These are phyloP conservation scores for Fusarium armeniacum DNA, from an alignment of 2,329 filamentous ascomycete genomes.

Conservation along the genomic window DNA sequence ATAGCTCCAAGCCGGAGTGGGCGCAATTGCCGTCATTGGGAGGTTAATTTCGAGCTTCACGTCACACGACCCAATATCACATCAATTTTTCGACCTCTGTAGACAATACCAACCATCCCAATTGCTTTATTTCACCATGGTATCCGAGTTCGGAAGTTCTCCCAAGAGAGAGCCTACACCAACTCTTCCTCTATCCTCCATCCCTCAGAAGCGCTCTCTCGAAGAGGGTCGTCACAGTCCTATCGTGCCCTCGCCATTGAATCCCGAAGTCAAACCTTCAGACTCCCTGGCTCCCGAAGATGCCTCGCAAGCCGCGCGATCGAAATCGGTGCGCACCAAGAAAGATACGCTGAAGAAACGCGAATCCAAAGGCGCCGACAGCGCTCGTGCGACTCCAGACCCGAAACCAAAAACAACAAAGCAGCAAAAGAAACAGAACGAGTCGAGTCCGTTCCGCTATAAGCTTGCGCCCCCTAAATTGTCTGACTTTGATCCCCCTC, in stretches of 20 bases:
- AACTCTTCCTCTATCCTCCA: slow-evolving; percentile 59
- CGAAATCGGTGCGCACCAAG: slow-evolving; percentile 66
- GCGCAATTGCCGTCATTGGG: slow-evolving; percentile 16
- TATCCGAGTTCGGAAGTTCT: slow-evolving; percentile 55
- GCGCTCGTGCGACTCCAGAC: slow-evolving; percentile 70
- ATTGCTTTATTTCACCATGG: slow-evolving; percentile 48
- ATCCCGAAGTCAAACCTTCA: slow-evolving; percentile 69
- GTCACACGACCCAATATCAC: slow-evolving; percentile 8
- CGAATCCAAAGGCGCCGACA: slow-evolving; percentile 71
- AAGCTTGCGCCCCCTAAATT: slow-evolving; percentile 74
- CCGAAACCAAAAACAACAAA: slow-evolving; percentile 58
- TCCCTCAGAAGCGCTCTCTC: slow-evolving; percentile 75
- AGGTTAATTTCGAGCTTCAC: slow-evolving; percentile 4
- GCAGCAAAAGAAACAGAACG: slow-evolving; percentile 56
- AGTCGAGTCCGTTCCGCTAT: slow-evolving; percentile 70
- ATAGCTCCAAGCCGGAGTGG: slow-evolving; percentile 24
- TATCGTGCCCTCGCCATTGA: slow-evolving; percentile 79
- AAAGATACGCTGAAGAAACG: slow-evolving; percentile 78
- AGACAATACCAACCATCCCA: neutral
- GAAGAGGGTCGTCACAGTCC: slow-evolving; percentile 77
- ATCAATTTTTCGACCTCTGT: neutral
- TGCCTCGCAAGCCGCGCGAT: slow-evolving; percentile 57
- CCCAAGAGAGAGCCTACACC: slow-evolving; percentile 61
- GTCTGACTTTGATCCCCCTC: slow-evolving; percentile 72
- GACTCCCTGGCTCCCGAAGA: slow-evolving; percentile 61